A percentile compares a stretch with the other conserved stretches of the same genome.
These are phyloP conservation scores for Melocanna baccifera DNA, from an alignment of 176 grass and related monocot genomes.

Conservation along the genomic window DNA sequence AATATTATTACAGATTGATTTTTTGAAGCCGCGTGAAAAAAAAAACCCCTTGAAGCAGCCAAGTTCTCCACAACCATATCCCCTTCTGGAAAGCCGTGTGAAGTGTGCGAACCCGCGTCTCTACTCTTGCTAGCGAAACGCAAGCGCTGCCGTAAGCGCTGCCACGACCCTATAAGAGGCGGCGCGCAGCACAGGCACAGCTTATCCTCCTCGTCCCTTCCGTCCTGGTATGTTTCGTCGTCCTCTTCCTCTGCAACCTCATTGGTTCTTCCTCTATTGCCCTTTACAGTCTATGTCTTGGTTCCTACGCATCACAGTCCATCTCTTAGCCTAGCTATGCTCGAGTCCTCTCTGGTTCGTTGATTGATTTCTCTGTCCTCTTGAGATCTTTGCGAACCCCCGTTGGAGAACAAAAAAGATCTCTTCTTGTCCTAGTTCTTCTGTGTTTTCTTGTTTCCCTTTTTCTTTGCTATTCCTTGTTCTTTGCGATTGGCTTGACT, in stretches of 20 bases:
- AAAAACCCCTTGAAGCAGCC: too few species aligned
- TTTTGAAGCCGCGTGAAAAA: too few species aligned
- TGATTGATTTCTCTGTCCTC: neutral
- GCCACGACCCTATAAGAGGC: neutral
- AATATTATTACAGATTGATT: too few species aligned
- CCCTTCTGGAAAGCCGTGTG: neutral
- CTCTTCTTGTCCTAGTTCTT: neutral
- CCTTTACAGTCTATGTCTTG: neutral
- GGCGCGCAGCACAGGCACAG: neutral
- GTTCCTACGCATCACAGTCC: neutral
- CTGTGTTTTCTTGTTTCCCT: neutral
- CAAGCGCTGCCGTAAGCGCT: constrained; percentile 20
- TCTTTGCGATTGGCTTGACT: neutral
- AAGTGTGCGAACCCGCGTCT: neutral
- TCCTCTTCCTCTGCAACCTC: neutral
- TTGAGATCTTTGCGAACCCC: neutral
- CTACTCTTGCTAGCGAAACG: neutral
- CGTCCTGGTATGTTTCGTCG: neutral
- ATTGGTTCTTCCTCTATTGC: neutral
- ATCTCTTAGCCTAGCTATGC: neutral
- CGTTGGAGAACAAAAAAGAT: neutral
- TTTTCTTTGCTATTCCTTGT: neutral
- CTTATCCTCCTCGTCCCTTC: neutral
- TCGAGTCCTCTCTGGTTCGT: neutral
- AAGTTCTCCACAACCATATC: neutral